Conservation (phyloP, 140 eudicot species). For the Oenanthe javanica region DNA sequence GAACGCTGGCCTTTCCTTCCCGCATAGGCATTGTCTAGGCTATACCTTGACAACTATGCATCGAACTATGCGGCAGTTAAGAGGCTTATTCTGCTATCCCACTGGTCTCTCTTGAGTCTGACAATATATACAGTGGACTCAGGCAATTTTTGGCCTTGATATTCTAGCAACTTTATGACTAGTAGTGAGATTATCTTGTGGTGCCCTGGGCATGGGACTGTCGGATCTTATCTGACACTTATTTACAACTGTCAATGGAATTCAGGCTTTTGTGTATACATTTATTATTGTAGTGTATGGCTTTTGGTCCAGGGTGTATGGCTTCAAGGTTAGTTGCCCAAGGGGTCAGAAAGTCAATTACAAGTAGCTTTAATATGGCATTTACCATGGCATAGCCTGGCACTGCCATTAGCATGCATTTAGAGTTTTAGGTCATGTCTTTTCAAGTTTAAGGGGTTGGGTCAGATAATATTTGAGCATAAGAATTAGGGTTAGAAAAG, state of each 20-base stretch:
- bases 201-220: background rate
- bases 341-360: background rate
- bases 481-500: background rate
- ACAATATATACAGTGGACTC: background rate
- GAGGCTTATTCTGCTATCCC: background rate
- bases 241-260: background rate
- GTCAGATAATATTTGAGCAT: background rate
- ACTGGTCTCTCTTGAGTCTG: background rate
- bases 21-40: background rate
- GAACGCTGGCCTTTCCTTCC: background rate
- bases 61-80: background rate
- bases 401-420: background rate
- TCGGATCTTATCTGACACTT: background rate
- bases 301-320: background rate
- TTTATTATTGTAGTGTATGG: too few relatives aligned
- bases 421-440: background rate
- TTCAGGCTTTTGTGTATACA: background rate
- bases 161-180: background rate
- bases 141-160: background rate
- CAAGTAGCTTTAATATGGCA: background rate
- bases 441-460: background rate
- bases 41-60: background rate
- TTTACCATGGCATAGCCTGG: background rate
- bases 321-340: background rate
- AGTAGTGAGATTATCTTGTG: background rate